Evolutionary conservation across 139 green algal genomes (phyloP).

Genomic region (Micractinium sp.): DNA sequence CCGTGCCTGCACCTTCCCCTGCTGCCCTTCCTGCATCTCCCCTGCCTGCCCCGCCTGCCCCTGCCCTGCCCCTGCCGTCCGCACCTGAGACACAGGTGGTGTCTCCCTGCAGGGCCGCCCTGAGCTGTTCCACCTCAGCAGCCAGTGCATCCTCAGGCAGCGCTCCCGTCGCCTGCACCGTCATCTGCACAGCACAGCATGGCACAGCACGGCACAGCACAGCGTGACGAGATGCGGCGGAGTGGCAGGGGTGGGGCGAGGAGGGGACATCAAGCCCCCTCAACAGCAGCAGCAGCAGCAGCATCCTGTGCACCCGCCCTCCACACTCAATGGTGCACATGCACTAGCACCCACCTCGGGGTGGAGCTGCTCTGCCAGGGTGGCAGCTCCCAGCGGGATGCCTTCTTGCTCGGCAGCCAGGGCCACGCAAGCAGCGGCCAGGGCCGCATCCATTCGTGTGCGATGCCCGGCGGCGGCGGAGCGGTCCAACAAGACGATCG

Average conservation of each 20-base stretch:
- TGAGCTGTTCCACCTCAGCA: not conserved
- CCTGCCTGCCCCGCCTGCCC: not conserved
- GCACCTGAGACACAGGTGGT: constrained; percentile 22
- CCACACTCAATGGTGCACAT: not conserved
- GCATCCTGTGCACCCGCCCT: too few relatives aligned
- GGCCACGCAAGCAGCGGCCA: constrained; percentile 19
- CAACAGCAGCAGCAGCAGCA: too few relatives aligned
- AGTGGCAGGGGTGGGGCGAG: too few relatives aligned
- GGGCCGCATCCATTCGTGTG: not conserved
- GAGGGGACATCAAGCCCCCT: too few relatives aligned
- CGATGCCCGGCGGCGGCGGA: not conserved
- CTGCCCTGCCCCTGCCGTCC: not conserved
- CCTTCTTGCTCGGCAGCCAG: constrained; percentile 5
- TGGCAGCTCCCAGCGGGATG: not conserved
- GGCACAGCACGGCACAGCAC: not conserved
- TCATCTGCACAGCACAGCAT: not conserved
- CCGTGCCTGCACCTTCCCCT: too few relatives aligned
- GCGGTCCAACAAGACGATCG: constrained; percentile 27
- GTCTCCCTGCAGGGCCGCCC: constrained; percentile 21
- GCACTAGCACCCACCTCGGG: not conserved
- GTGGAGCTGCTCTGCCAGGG: not conserved
- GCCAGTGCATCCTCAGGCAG: constrained; percentile 29
- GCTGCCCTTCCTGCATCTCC: too few relatives aligned
- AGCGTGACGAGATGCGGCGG: too few relatives aligned
- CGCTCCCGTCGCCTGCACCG: not conserved